Evolutionary conservation across 2,329 filamentous ascomycete species (phyloP).

Genomic region (Colletotrichum simmondsii): DNA sequence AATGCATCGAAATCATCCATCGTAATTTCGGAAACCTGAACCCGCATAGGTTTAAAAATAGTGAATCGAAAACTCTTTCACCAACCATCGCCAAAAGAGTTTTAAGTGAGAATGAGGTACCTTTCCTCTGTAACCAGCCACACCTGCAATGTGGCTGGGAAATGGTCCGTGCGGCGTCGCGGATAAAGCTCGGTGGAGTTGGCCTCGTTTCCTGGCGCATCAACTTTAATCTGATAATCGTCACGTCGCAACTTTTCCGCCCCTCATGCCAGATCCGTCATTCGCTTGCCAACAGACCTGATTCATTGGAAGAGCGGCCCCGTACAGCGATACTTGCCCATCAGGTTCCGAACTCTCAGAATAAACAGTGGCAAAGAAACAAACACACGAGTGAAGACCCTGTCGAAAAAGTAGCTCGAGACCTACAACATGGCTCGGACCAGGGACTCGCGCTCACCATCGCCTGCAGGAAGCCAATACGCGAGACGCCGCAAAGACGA

Average conservation of each 20-base stretch:
- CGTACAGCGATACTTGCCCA: not conserved
- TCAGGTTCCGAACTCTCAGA: conserved; percentile 1
- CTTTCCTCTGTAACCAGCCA: no score
- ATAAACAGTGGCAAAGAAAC: conserved; percentile 1
- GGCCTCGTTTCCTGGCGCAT: conserved; percentile 19
- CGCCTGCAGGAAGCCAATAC: conserved; percentile 87
- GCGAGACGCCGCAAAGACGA: conserved; percentile 75
- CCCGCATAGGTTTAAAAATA: no score
- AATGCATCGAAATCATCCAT: no score
- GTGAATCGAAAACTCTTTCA: no score
- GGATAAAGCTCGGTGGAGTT: conserved; percentile 8
- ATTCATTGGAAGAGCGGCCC: not conserved
- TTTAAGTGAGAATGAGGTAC: no score
- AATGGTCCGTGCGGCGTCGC: not conserved
- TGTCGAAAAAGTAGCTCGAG: conserved; percentile 42
- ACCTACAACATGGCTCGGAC: conserved; percentile 67
- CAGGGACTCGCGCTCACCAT: conserved; percentile 86
- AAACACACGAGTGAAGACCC: conserved; percentile 24
- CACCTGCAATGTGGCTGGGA: not conserved
- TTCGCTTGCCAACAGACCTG: not conserved
- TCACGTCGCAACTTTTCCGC: conserved; percentile 30
- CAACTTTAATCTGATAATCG: conserved; percentile 19
- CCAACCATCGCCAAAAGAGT: no score
- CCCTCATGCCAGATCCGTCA: conserved; percentile 19
- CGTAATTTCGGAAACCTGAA: no score